Evolutionary conservation across 1,284 basidiomycete species (phyloP), one percentile per base, ranked within the genome.

Genomic region (Afroboletus lepidellus): DNA sequence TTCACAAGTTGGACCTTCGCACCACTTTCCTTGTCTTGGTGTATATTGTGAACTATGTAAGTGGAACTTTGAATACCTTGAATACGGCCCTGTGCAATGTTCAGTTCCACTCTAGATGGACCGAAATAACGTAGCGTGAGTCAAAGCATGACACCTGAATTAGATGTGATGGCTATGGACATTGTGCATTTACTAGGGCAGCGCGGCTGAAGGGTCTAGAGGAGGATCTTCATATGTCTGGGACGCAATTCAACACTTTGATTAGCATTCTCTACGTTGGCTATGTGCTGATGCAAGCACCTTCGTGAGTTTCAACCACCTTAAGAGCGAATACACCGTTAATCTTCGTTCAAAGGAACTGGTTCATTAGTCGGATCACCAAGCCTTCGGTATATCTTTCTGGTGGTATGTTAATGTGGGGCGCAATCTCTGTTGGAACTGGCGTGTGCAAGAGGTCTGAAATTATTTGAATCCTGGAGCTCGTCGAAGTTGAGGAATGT

Each of bases 201-300:
- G 86, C 87, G 13, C 72, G 85, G 39, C 63, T 89, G 36, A 77
- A 79, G 51, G 89, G 89, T 2, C 83, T 91, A 54, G 87, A 90
- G 62, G 68, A 73, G 38, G 89, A 91, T 63, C 73, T 92, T 18
- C 62, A 79, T 25, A 72, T 91, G 34, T 73, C 78, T 49, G 85
- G 81, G 21, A 74, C 74, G 39, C 77, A 91, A 62, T 92, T 90
- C 65, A 79, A 83, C 11, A 87, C 85, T 0, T 69, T 90, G 23
- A 69, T 93, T 29, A 84, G 83, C 21, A 82, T 91, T 55, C 78
- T 92, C 36, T 92, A 89, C 61, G 80, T 90, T 42, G 89, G 87
- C 24, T 92, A 92, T 61, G 83, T 88, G 57, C 67, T 88, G 49
- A 88, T 90, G 83, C 90, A 92, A 66, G 79, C 88, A 46, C 87